phyloP scores from a whole-genome alignment of 179 eudicot species.

The Amaranthus tricolor region DNA sequence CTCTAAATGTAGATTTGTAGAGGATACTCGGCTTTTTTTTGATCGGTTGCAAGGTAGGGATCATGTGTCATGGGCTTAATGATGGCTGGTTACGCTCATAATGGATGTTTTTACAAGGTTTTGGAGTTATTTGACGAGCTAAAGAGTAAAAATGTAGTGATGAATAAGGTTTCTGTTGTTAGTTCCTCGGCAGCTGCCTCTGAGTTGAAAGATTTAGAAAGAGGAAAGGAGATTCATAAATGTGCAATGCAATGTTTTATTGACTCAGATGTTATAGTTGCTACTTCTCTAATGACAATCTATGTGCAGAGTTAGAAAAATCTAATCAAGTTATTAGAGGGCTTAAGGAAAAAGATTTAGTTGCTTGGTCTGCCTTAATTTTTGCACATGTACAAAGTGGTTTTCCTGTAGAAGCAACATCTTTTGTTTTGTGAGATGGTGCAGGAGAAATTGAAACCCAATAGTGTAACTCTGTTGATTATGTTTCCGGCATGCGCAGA shows the following conservation, averaged over 20 bases:
- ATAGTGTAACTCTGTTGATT: constrained; percentile 53
- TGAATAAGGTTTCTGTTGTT: constrained; percentile 58
- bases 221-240: constrained; percentile 51
- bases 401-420: constrained; percentile 40
- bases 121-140: constrained; percentile 51
- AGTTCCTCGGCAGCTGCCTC: constrained; percentile 65
- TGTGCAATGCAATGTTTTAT: constrained; percentile 32
- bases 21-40: constrained; percentile 45
- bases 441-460: constrained; percentile 47
- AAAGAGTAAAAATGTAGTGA: constrained; percentile 31
- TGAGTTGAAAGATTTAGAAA: constrained; percentile 47
- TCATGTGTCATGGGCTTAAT: constrained; percentile 65
- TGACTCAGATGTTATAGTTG: constrained; percentile 46
- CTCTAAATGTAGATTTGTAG: constrained; percentile 47
- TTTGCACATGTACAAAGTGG: constrained; percentile 63
- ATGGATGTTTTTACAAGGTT: constrained; percentile 41
- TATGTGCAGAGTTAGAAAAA: constrained; percentile 49
- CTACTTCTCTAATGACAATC: constrained; percentile 64
- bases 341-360: constrained; percentile 50
- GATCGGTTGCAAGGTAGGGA: constrained; percentile 44
- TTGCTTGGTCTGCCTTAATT: constrained; percentile 71
- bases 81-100: constrained; percentile 66
- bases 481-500: constrained; percentile 64
- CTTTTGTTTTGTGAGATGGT: constrained; percentile 56
- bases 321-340: constrained; percentile 43